Evolutionary conservation across 345 rosid genomes (phyloP).

Genomic region (Citrus maxima): DNA sequence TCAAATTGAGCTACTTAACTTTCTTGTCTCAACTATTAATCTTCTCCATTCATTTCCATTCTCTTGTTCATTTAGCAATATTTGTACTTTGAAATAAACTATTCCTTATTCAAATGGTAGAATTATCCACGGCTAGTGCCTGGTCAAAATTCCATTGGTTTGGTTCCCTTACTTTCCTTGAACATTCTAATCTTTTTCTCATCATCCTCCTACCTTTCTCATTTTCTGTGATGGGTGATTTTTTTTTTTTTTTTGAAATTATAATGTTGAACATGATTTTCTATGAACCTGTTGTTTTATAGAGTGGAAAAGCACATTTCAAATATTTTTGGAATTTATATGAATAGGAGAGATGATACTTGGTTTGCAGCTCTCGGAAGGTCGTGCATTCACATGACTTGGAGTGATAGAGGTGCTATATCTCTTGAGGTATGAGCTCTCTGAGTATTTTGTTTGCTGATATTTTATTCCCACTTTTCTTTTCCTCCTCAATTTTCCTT

Average conservation of each 20-base stretch:
- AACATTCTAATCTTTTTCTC: neutral
- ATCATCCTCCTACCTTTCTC: neutral
- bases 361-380: constrained; percentile 93
- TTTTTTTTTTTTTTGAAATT: neutral
- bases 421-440: constrained; percentile 70
- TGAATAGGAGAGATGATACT: constrained; percentile 82
- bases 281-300: neutral
- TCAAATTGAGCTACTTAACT: neutral
- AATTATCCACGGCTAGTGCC: neutral
- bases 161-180: neutral
- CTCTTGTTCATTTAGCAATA: neutral
- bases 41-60: neutral
- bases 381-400: constrained; percentile 89
- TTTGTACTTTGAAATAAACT: neutral
- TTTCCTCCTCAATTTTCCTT: neutral
- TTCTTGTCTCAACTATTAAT: neutral
- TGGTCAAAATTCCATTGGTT: neutral
- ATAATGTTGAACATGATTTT: neutral
- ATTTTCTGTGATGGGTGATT: neutral
- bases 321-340: constrained; percentile 9
- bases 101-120: neutral
- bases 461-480: neutral
- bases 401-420: constrained; percentile 89
- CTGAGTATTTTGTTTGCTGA: neutral
- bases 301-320: neutral